Evolutionary conservation across 2,329 filamentous ascomycete genomes (phyloP).

Genomic region (Phialophora macrospora): DNA sequence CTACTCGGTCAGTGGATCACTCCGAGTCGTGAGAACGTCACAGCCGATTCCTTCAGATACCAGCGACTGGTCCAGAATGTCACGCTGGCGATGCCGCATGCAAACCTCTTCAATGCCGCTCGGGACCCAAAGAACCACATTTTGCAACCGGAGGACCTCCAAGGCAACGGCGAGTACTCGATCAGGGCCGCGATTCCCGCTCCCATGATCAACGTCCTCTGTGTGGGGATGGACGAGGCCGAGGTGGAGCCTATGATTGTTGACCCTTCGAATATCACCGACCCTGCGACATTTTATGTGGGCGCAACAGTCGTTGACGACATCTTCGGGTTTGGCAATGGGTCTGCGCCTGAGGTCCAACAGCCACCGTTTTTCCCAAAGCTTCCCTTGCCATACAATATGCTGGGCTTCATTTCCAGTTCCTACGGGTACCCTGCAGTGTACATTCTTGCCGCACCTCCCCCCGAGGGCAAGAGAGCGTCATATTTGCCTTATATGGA

Average conservation of each 20-base stretch:
- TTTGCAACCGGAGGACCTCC: constrained; percentile 68
- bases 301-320: constrained; percentile 69
- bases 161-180: constrained; percentile 70
- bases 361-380: constrained; percentile 61
- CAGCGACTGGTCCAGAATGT: constrained; percentile 73
- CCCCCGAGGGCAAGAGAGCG: constrained; percentile 33
- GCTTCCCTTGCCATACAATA: constrained; percentile 67
- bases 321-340: constrained; percentile 65
- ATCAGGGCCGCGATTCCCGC: constrained; percentile 72
- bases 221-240: constrained; percentile 64
- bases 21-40: constrained; percentile 56
- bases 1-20: constrained; percentile 73
- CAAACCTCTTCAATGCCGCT: constrained; percentile 69
- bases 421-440: constrained; percentile 58
- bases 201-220: constrained; percentile 73
- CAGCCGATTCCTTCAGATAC: constrained; percentile 55
- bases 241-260: constrained; percentile 68
- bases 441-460: constrained; percentile 67
- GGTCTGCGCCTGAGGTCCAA: constrained; percentile 41
- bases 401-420: constrained; percentile 62
- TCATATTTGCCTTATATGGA: constrained; percentile 40
- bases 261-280: constrained; percentile 8
- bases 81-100: constrained; percentile 76
- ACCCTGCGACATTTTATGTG: constrained; percentile 50
- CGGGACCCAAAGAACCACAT: constrained; percentile 66